A percentile compares a stretch with the other conserved stretches of the same genome.
Evolutionary conservation across 257 asterid genomes (phyloP).

Genomic region (Primulina eburnea): DNA sequence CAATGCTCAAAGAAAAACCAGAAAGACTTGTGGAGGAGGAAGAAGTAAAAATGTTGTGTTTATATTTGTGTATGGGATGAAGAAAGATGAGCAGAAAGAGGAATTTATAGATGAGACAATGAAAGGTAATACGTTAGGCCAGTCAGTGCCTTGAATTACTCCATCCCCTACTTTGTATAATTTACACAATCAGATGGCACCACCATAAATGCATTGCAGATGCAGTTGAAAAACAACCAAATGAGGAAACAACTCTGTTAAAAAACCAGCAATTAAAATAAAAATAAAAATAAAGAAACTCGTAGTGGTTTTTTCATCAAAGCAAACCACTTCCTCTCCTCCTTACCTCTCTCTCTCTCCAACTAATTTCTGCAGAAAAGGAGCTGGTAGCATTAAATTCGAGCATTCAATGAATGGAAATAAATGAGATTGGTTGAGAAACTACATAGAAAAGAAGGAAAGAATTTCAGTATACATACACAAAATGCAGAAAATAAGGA

Average conservation of each 20-base stretch:
- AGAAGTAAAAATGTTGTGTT: constrained; percentile 1
- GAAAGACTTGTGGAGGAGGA: constrained; percentile 2
- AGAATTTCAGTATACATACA: constrained; percentile 21
- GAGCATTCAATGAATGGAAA: constrained; percentile 74
- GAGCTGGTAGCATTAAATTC: constrained; percentile 54
- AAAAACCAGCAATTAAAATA: constrained; percentile 17
- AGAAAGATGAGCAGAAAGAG: constrained; percentile 25
- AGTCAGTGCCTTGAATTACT: constrained; percentile 66
- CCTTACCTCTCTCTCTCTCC: constrained; percentile 32
- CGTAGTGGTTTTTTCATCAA: constrained; percentile 27
- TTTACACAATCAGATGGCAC: constrained; percentile 48
- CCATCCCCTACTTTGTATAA: constrained; percentile 35
- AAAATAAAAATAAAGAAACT: constrained; percentile 15
- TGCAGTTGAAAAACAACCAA: constrained; percentile 41
- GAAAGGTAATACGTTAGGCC: constrained; percentile 54
- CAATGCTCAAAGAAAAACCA: background rate
- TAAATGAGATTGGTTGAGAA: constrained; percentile 84
- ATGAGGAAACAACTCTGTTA: constrained; percentile 25
- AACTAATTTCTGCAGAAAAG: constrained; percentile 55
- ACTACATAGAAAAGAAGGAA: constrained; percentile 27
- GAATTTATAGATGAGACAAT: constrained; percentile 53
- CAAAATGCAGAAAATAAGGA: constrained; percentile 14
- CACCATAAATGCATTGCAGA: constrained; percentile 62
- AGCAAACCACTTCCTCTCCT: background rate
- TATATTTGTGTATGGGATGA: constrained; percentile 22